Base-by-base conservation (phyloP, 2,329 filamentous ascomycete species). In the Dryadomyces sulphureus region DNA sequence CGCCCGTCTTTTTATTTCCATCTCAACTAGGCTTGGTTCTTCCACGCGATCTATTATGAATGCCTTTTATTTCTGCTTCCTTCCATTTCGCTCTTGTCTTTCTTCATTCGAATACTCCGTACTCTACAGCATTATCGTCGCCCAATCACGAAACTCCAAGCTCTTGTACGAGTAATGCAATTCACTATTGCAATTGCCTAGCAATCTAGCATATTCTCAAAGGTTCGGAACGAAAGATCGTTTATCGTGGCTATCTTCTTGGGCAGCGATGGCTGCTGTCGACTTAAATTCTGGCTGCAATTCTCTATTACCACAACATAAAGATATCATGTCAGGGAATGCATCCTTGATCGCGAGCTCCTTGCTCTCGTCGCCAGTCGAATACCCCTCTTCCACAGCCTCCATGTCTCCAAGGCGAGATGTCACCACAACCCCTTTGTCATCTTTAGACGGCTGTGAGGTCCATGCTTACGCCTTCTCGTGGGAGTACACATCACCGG, bases 381-480 rank as follows among this genome's bases (percentile, higher is more conserved):
- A 36, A 34, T 34, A 12, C 17, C 44, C 47, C 3, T 22, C 46
- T 1, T 46, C 49, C 4, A 27, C 40, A 16, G 22, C 30, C 12
- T 47, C 48, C 14, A 21, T 48, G n/a, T 45, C 51, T 1, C 20
- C 49, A 3, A 21, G 41, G 3, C 27, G 48, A 11, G 36, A 39
- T 4, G 43, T 44, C 6, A 20, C 45, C 11, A 19, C 46, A 2
- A 47, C 47, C 3, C 51, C 51, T 0, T 8, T 49, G 20, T 53
- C 51, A 6, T 51, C 51, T 16, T 25, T 48, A 20, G 49, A 51
- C 45, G 40, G 48, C 41, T 40, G 43, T 19, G 45, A 48, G 16
- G 24, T 21, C 19, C n/a, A n/a, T n/a, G n/a, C n/a, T n/a, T n/a
- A n/a, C n/a, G n/a, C n/a, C n/a, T n/a, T n/a, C n/a, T n/a, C n/a